Evolutionary conservation across 768 basidiomycete species (phyloP), one percentile per base, ranked within the genome.

Genomic region (Neoboletus magnificus): DNA sequence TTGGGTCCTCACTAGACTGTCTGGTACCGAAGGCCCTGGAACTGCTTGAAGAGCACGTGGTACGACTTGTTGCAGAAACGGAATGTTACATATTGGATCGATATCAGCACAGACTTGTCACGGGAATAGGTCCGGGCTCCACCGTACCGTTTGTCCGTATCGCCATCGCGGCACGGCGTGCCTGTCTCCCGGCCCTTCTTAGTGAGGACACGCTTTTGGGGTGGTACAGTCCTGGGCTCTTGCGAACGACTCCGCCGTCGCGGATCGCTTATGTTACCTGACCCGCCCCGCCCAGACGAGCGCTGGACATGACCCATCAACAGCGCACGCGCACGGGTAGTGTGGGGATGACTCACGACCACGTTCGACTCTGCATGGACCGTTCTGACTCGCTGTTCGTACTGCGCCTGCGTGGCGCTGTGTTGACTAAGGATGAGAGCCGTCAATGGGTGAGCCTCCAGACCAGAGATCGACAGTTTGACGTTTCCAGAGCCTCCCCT

Each of bases 401-500:
- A 52, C 41, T 59, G 60, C 16, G 50, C 39, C 35, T 58, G 39
- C 22, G 48, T 1, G 5, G 58, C 58, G 2, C 20, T 57, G 54
- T 63, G 57, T 36, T 62, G 53, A 11, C 37, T 55, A 18, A 69
- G 39, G 52, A 69, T 63, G 22, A 56, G 42, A 5, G 68, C 68
- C 6, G 68, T 66, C 54, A 60, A 36, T 2, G 67, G 68, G 27
- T 67, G 56, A 0, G 51, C 18, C 15, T 56, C 54, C 10, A 66
- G 47, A 46, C 25, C 29, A 12, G 33, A n/a, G 2, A 55, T 23
- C 25, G 49, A 52, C 0, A 29, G 44, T 30, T 60, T 62, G 32
- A 69, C 60, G 43, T 69, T 69, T 30, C 67, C 67, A 16, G 57
- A 52, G 7, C 68, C 67, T 0, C 67, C 67, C 15, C 67, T 58